Percentiles rank a stretch among this genome's conserved stretches.
Conservation (phyloP, 371 early-diverging fungal species). For the Massospora cicadina region DNA sequence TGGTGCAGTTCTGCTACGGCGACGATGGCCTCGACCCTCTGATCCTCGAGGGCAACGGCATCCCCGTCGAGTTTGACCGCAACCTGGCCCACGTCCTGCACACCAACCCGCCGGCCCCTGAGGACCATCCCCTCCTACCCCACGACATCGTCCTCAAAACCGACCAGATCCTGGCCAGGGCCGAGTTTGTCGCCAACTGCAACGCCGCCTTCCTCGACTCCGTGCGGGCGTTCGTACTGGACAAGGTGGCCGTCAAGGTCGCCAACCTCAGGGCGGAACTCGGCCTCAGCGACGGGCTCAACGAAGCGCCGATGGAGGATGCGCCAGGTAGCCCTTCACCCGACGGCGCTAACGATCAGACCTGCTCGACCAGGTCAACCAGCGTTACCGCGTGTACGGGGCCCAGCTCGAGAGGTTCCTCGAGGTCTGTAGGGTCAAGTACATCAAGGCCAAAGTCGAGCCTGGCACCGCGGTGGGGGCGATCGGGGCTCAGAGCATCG, state of each 20-base stretch:
- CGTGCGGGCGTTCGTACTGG: neutral
- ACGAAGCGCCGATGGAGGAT: neutral
- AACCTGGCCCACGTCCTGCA: slow-evolving; percentile 46
- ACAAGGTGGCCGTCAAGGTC: slow-evolving; percentile 16
- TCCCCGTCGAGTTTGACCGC: slow-evolving; percentile 76
- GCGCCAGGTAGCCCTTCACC: neutral
- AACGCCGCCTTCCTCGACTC: neutral
- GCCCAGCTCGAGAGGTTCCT: slow-evolving; percentile 55
- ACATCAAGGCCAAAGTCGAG: slow-evolving; percentile 75
- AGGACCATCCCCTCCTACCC: slow-evolving; percentile 31
- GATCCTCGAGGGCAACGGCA: slow-evolving; percentile 79
- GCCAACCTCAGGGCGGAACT: slow-evolving; percentile 18
- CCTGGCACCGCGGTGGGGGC: slow-evolving; percentile 92
- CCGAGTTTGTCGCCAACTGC: slow-evolving; percentile 26
- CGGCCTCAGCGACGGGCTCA: slow-evolving; percentile 19
- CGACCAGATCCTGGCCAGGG: slow-evolving; percentile 24
- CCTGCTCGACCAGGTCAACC: slow-evolving; percentile 26
- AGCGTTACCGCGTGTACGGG: slow-evolving; percentile 51
- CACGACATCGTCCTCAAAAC: slow-evolving; percentile 47
- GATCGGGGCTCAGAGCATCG: slow-evolving; percentile 95
- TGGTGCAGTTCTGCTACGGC: slow-evolving; percentile 97
- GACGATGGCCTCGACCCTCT: slow-evolving; percentile 97
- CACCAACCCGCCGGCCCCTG: slow-evolving; percentile 16
- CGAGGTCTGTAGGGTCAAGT: slow-evolving; percentile 60
- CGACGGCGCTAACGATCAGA: neutral